Evolutionary conservation across 331 rosid species (phyloP), one percentile per base, ranked within the genome.

Genomic region (Malus hybrid): DNA sequence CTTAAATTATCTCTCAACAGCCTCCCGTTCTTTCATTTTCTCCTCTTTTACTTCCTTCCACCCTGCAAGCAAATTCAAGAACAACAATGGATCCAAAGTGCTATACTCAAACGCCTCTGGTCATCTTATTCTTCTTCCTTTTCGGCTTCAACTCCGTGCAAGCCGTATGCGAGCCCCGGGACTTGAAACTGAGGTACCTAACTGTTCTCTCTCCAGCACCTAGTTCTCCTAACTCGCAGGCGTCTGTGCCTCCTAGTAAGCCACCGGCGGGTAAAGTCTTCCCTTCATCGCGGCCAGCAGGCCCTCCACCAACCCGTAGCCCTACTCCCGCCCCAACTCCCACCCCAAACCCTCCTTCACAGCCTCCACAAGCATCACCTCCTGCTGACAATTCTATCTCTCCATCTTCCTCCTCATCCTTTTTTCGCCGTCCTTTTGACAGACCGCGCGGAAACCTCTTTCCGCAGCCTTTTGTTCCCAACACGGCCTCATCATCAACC

Each of bases 51-150:
- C 10, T 22, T 33, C 14, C 15, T 6, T 16, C 65, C 32, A 19
- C 63, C 31, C 57, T 6, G 11, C 69, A 31, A 77, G n/a, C 12
- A 71, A 71, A 42, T 10, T 31, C 54, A 20, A 63, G 65, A 9
- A 63, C 36, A 54, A 75, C 76, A 76, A 83, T 83, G 90, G 81
- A 75, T 65, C 71, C 66, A 31, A 69, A 66, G 34, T 62, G 22
- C 67, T 3, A 59, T 27, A 19, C 18, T 18, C 63, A 77, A 63
- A 42, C 44, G 5, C 59, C 71, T 42, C 18, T 42, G 32, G 14
- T n/a, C 29, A 50, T 71, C 29, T 3, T 73, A n/a, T 14, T 77
- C 5, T 54, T 86, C 5, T 60, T 34, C 72, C 27, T 86, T 56
- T 57, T 88, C 19, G 10, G 77, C 79, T 69, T 73, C 69, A 24